Evolutionary conservation across 2,329 filamentous ascomycete species (phyloP).

Genomic region (Colletotrichum nymphaeae): DNA sequence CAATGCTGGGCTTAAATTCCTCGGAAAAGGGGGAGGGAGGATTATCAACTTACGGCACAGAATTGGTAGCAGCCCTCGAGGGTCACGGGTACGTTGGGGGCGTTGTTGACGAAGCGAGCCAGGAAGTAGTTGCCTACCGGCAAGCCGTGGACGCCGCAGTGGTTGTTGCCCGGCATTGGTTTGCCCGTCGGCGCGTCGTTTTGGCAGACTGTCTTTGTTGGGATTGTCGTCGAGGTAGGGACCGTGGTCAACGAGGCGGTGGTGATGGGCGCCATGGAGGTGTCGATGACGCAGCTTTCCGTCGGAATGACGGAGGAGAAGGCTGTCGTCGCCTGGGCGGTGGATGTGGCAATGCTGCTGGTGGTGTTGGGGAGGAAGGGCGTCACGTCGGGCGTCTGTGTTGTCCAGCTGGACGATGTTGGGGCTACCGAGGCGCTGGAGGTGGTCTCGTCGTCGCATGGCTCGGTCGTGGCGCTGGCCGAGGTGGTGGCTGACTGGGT

Average conservation of each 20-base stretch:
- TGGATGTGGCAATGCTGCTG: background rate
- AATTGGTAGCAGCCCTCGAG: conserved; percentile 55
- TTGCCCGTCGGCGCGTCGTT: conserved; percentile 43
- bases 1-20: too few relatives aligned
- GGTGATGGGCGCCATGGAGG: conserved; percentile 45
- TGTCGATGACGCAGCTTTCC: conserved; percentile 46
- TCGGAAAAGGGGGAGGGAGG: too few relatives aligned
- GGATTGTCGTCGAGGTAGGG: conserved; percentile 39
- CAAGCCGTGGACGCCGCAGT: conserved; percentile 53
- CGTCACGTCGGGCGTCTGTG: conserved; percentile 4
- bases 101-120: conserved; percentile 51
- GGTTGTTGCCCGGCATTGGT: conserved; percentile 42
- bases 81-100: conserved; percentile 46
- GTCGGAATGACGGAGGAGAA: background rate
- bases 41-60: conserved; percentile 46
- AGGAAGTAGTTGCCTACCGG: conserved; percentile 51
- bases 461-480: background rate
- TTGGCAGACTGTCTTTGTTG: conserved; percentile 47
- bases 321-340: conserved; percentile 20
- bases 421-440: background rate
- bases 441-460: background rate
- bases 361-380: conserved; percentile 9
- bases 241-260: conserved; percentile 41
- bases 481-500: background rate
- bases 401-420: background rate